phyloP scores from a whole-genome alignment of 1,284 basidiomycete genomes.

The Athelia psychrophila region DNA sequence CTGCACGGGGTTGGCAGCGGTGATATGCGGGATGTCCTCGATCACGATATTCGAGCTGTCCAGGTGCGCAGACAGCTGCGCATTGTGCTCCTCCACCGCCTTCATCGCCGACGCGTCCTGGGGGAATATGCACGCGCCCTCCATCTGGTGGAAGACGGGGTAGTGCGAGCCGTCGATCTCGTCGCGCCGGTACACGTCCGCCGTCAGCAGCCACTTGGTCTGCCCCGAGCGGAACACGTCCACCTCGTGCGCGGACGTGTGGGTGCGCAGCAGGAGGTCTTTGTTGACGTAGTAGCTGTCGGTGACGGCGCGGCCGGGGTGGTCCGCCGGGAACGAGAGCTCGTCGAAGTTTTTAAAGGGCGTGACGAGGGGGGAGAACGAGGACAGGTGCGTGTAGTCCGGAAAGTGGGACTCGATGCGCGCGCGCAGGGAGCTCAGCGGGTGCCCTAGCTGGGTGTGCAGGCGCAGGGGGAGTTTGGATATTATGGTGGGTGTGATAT shows the following conservation, averaged over 20 bases:
- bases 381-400: slow-evolving; percentile 64
- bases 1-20: slow-evolving; percentile 81
- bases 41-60: slow-evolving; percentile 76
- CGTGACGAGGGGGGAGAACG: slow-evolving; percentile 86
- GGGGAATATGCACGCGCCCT: slow-evolving; percentile 85
- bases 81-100: slow-evolving; percentile 66
- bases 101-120: slow-evolving; percentile 49
- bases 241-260: slow-evolving; percentile 97
- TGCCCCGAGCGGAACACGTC: slow-evolving; percentile 81
- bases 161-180: slow-evolving; percentile 98
- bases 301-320: slow-evolving; percentile 86
- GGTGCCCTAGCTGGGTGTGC: slow-evolving; percentile 79
- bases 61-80: slow-evolving; percentile 58
- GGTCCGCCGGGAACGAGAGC: slow-evolving; percentile 90
- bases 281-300: slow-evolving; percentile 98
- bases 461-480: slow-evolving; percentile 72
- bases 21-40: slow-evolving; percentile 79
- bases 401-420: slow-evolving; percentile 87
- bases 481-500: slow-evolving; percentile 84
- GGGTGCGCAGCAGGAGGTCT: slow-evolving; percentile 90
- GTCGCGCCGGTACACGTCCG: slow-evolving; percentile 98
- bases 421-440: slow-evolving; percentile 80
- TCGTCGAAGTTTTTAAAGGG: slow-evolving; percentile 96
- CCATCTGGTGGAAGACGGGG: slow-evolving; percentile 99
- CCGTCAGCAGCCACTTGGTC: slow-evolving; percentile 87